phyloP scores from a whole-genome alignment of 2,329 filamentous ascomycete species.

The Paraconiothyrium brasiliense region DNA sequence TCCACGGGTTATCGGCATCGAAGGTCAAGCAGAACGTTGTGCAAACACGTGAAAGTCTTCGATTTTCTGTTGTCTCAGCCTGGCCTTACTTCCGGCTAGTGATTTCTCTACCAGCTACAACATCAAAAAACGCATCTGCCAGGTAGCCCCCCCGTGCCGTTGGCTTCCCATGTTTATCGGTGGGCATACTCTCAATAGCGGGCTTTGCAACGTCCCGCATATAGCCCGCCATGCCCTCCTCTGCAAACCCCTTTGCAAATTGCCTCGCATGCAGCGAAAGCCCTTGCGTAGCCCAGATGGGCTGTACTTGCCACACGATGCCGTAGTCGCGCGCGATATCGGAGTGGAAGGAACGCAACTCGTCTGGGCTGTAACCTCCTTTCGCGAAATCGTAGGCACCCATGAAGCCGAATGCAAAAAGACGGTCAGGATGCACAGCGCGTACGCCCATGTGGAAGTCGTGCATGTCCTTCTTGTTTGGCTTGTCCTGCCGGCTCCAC shows the following conservation, averaged over 20 bases:
- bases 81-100: background rate
- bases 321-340: constrained; percentile 50
- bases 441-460: constrained; percentile 50
- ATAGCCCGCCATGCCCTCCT: constrained; percentile 51
- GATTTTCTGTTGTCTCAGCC: background rate
- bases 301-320: constrained; percentile 55
- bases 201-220: constrained; percentile 36
- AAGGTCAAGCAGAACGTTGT: too few relatives aligned
- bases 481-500: constrained; percentile 49
- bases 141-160: constrained; percentile 49
- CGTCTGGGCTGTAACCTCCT: constrained; percentile 45
- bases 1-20: too few relatives aligned
- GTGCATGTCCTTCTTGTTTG: constrained; percentile 49
- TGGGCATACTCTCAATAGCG: constrained; percentile 34
- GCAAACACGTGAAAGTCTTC: background rate
- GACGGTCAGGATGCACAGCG: constrained; percentile 46
- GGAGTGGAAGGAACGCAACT: constrained; percentile 42
- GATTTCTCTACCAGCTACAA: constrained; percentile 39
- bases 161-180: constrained; percentile 50
- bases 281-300: constrained; percentile 51
- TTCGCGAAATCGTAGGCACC: constrained; percentile 49
- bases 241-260: constrained; percentile 46
- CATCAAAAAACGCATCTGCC: constrained; percentile 51
- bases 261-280: constrained; percentile 47
- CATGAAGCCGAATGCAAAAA: constrained; percentile 54